Percentiles rank a stretch among this genome's conserved stretches.
These are phyloP conservation scores for Diaporthe vexans DNA, from an alignment of 2,329 filamentous ascomycete species.

Conservation along the genomic window DNA sequence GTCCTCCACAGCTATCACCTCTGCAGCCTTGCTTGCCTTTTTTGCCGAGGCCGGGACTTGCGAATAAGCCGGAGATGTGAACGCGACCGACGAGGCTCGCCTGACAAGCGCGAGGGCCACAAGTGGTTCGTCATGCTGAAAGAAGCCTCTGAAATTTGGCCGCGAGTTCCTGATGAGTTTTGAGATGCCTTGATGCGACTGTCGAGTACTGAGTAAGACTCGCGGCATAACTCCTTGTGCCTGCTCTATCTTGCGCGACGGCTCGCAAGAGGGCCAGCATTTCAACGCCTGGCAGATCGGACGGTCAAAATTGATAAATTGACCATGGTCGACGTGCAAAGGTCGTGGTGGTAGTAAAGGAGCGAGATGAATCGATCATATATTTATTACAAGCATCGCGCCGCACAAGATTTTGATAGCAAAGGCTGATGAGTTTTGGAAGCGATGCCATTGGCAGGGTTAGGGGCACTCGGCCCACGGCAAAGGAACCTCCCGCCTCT, in stretches of 20 bases:
- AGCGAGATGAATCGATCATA: not conserved
- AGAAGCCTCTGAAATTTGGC: not conserved
- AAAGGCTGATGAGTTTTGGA: constrained; percentile 22
- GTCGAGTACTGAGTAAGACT: constrained; percentile 36
- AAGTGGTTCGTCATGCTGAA: not conserved
- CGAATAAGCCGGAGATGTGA: constrained; percentile 24
- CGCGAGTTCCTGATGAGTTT: constrained; percentile 9
- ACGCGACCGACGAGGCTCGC: constrained; percentile 24
- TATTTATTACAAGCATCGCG: not conserved
- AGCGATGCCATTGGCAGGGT: constrained; percentile 14
- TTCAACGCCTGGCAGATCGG: constrained; percentile 11
- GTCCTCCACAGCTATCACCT: constrained; percentile 34
- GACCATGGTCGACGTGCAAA: not conserved
- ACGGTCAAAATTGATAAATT: not conserved
- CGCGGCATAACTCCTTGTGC: constrained; percentile 40
- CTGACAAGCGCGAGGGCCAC: not conserved
- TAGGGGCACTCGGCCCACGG: constrained; percentile 12
- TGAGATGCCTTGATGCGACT: constrained; percentile 36
- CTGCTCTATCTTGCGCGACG: constrained; percentile 28
- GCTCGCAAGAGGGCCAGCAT: constrained; percentile 33
- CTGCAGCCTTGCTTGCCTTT: constrained; percentile 37
- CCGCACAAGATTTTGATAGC: constrained; percentile 3
- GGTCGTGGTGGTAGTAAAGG: not conserved
- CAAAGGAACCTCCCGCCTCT: constrained; percentile 26
- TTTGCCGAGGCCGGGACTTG: constrained; percentile 6